A percentile compares a stretch with the other conserved stretches of the same genome.
Evolutionary conservation across 2,329 filamentous ascomycete genomes (phyloP).

Genomic region (Colletotrichum sansevieriae): DNA sequence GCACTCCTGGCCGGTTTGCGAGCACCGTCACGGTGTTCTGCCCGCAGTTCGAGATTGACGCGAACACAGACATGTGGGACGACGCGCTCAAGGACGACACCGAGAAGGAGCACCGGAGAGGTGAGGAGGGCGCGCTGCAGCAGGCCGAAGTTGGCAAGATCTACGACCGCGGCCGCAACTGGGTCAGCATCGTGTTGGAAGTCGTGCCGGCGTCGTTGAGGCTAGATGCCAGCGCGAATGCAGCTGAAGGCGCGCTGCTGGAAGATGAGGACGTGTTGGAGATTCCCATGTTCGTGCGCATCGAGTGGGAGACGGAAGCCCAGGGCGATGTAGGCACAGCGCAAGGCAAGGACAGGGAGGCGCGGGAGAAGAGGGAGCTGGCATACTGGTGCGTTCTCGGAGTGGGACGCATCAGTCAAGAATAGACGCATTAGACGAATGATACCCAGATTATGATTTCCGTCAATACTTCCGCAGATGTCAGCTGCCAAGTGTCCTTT

Average conservation of each 20-base stretch:
- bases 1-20: conserved; percentile 81
- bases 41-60: conserved; percentile 92
- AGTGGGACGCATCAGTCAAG: conserved; percentile 80
- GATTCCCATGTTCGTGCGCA: conserved; percentile 92
- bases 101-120: conserved; percentile 53
- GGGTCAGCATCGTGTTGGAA: conserved; percentile 94
- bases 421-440: conserved; percentile 48
- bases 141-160: conserved; percentile 91
- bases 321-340: conserved; percentile 73
- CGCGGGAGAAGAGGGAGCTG: conserved; percentile 84
- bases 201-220: conserved; percentile 76
- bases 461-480: neutral
- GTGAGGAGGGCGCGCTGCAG: conserved; percentile 60
- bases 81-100: conserved; percentile 79
- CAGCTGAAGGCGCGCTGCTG: conserved; percentile 53
- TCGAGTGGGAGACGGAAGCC: conserved; percentile 87
- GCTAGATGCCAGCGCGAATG: conserved; percentile 50
- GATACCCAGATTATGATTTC: conserved; percentile 55
- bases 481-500: no score
- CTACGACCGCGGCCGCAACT: conserved; percentile 95
- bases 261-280: conserved; percentile 79
- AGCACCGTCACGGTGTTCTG: conserved; percentile 92
- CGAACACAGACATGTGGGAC: conserved; percentile 90
- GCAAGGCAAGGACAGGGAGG: conserved; percentile 67
- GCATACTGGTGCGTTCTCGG: conserved; percentile 97